Base-by-base conservation (phyloP, 1,284 basidiomycete genomes). In the Ustilago tritici region DNA sequence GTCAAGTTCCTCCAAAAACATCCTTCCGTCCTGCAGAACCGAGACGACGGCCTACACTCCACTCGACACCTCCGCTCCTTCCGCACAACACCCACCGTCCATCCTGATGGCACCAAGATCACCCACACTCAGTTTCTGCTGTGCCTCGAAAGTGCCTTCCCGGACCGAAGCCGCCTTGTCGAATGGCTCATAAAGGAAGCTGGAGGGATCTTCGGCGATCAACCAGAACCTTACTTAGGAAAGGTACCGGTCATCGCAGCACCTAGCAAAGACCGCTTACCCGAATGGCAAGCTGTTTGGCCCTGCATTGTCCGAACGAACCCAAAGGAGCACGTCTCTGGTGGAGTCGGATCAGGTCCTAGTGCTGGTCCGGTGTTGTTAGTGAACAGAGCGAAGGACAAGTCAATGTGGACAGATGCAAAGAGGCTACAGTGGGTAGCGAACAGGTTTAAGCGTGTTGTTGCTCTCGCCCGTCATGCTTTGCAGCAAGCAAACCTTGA, bases 171-270 rank as follows among this genome's bases (percentile, higher is more conserved):
- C 1, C 47, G 35, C 3, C 70, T 84, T 6, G 23, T 74, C 11
- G 3, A 34, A 0, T 66, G 82, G 59, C 56, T 84, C 0, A 47
- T 9, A 10, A 5, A 28, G 0, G 40, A 57, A 35, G 61, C 50
- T 4, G 38, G 28, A 0, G 62, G 55, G 1, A 46, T 70, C 15
- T 78, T 78, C 28, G 76, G 70, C 1, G 49, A 56, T 0, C 0
- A 23, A 0, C 68, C 77, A 2, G 34, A 76, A 3, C 70, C 81
- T 19, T 79, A 92, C 81, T 84, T 88, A 1, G 83, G 90, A 2
- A 80, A 88, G 1, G 93, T 97, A 0, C 95, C 96, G 0, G 87
- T 88, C 28, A 89, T 89, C 9, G 89, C 92, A 7, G 95, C 95
- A 0, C 88, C 92, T 2, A 94, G 92, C 0, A 88, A 88, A 2